These are phyloP conservation scores for Tylopilus vinaceipallidus DNA, from an alignment of 768 basidiomycete species.

Conservation along the genomic window DNA sequence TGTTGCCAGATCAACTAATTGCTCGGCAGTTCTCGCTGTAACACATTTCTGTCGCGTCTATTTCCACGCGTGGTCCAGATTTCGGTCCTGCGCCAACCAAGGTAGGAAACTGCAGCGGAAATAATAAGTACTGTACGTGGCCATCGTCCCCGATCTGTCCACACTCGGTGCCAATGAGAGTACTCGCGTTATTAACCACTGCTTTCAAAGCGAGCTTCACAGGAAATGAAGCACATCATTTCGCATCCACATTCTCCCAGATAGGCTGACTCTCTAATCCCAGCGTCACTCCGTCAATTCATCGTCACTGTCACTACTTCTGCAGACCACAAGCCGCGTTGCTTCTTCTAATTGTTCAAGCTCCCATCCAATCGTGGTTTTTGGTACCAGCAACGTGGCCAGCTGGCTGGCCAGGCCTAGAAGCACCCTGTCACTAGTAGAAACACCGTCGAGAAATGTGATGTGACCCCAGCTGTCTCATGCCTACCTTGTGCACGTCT, in stretches of 20 bases:
- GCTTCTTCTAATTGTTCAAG: slow-evolving; percentile 65
- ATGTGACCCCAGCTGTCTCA: neutral
- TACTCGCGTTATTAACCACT: neutral
- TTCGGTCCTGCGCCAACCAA: neutral
- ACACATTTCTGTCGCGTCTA: neutral
- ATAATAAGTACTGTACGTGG: neutral
- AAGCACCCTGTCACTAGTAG: slow-evolving; percentile 61
- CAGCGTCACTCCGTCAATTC: slow-evolving; percentile 40
- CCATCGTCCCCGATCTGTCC: slow-evolving; percentile 7
- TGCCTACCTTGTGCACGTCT: slow-evolving; percentile 65
- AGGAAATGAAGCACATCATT: neutral
- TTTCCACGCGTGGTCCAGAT: neutral
- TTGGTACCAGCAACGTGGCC: slow-evolving; percentile 43
- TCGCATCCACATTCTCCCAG: slow-evolving; percentile 9
- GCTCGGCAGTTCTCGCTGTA: neutral
- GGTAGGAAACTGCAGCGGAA: neutral
- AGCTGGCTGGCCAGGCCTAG: slow-evolving; percentile 45
- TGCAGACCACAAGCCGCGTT: slow-evolving; percentile 37
- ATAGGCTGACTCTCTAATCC: slow-evolving; percentile 14
- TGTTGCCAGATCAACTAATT: neutral
- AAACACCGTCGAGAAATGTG: slow-evolving; percentile 3
- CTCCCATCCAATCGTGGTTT: slow-evolving; percentile 64
- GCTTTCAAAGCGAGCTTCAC: slow-evolving; percentile 2
- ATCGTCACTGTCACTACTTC: slow-evolving; percentile 69
- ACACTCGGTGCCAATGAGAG: neutral